Conservation (phyloP, 768 basidiomycete genomes). For the Rhodotorula kratochvilovae region DNA sequence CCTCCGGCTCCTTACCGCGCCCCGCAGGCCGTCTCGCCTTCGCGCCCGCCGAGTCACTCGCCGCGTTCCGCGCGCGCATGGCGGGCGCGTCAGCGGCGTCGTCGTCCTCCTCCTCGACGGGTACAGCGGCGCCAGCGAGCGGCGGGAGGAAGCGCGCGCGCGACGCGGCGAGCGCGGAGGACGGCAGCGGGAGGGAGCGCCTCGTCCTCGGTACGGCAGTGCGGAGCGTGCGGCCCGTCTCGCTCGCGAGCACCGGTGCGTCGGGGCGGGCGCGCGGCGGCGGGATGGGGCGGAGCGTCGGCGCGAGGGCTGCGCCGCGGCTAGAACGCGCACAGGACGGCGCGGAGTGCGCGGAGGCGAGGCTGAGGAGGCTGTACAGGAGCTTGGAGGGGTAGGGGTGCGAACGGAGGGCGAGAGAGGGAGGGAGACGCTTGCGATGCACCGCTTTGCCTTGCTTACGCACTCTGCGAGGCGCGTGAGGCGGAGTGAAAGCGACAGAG, state of each 20-base stretch:
- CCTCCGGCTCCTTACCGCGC: no score
- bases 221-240: background rate
- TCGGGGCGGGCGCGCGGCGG: background rate
- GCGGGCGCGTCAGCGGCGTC: background rate
- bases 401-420: no score
- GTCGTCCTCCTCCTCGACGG: background rate
- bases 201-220: constrained; percentile 12
- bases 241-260: background rate
- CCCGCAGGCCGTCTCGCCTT: background rate
- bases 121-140: background rate
- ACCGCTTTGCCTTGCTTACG: no score
- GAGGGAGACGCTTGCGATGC: background rate
- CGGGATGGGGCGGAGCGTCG: background rate
- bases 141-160: no score
- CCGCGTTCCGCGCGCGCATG: background rate
- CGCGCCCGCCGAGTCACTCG: background rate
- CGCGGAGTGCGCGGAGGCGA: background rate
- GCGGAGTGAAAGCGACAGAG: no score
- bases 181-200: background rate
- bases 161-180: background rate
- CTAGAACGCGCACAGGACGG: no score
- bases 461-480: no score
- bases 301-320: no score
- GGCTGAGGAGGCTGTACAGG: background rate
- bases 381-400: background rate